Conservation (phyloP, 2,329 filamentous ascomycete species). For the Metarhizium humberi region DNA sequence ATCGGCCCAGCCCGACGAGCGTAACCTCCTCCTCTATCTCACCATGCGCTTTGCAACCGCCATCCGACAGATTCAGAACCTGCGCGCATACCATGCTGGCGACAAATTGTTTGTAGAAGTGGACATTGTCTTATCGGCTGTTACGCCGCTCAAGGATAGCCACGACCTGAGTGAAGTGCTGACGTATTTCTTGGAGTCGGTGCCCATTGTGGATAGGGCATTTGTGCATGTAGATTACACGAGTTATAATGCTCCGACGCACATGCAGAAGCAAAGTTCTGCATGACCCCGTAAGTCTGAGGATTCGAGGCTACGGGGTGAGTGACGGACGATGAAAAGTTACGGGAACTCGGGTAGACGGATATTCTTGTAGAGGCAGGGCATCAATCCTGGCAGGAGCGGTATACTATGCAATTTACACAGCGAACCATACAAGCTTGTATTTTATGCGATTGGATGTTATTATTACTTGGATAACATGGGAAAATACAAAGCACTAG, state of each 20-base stretch:
- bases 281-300: constrained; percentile 1
- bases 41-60: constrained; percentile 89
- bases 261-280: constrained; percentile 34
- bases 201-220: constrained; percentile 66
- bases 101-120: constrained; percentile 78
- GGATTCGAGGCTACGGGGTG: not conserved
- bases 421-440: not conserved
- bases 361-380: too few relatives aligned
- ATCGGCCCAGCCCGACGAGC: constrained; percentile 68
- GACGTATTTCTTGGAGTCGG: constrained; percentile 77
- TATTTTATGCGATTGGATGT: not conserved
- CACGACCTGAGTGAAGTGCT: constrained; percentile 71
- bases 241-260: constrained; percentile 51
- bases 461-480: not conserved
- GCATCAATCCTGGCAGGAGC: not conserved
- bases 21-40: constrained; percentile 79
- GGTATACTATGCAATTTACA: not conserved
- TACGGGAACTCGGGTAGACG: not conserved
- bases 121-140: constrained; percentile 73
- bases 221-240: constrained; percentile 61
- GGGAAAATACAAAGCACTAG: not conserved
- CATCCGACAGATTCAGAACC: constrained; percentile 75
- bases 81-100: constrained; percentile 77
- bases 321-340: not conserved
- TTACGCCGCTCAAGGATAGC: constrained; percentile 65